Evolutionary conservation across 352 stramenopile species (phyloP), one percentile per base, ranked within the genome.

Genomic region (Phytopythium cucurbitacearum): DNA sequence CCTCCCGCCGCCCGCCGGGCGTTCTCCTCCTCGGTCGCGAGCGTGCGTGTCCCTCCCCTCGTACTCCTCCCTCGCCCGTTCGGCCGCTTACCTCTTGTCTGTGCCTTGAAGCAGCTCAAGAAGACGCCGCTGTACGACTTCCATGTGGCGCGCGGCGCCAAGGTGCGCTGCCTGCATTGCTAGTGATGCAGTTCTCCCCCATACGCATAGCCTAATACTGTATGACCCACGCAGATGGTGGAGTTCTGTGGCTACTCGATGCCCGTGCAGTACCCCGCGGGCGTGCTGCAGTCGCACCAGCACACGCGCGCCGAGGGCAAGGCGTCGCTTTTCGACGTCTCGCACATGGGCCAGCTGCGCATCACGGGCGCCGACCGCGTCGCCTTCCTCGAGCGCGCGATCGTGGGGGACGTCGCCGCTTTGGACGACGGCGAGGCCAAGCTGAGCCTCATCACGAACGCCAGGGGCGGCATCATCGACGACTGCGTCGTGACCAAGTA

Each of bases 401-500:
- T 99, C 6, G 95, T 99, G 5, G 95, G 91, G 16, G 96, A 99
- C 62, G 85, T 99, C 60, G 73, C 71, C 46, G 76, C 84, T 36
- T 64, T 99, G 6, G 56, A 68, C n/a, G 51, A 59, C 7, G 91
- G 93, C n/a, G 79, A 93, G 57, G 95, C 87, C 38, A 94, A 94
- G 66, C 78, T 99, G 13, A 97, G 84, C 53, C 80, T 99, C 21
- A 87, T 99, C 45, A 99, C 95, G 3, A 99, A 99, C 66, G 85
- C 88, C 53, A 69, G 94, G 15, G 97, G 97, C 48, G 96, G 95
- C 39, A 99, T 99, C 70, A 93, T 99, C 48, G 97, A 99, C 69
- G 97, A 99, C 75, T 98, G 91, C 43, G 96, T 99, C 44, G 95
- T 99, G 67, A 98, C 93, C 15, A 97, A 97, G 69, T 96, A 96